phyloP scores from a whole-genome alignment of 768 basidiomycete species.

The Lactarius deliciosus region DNA sequence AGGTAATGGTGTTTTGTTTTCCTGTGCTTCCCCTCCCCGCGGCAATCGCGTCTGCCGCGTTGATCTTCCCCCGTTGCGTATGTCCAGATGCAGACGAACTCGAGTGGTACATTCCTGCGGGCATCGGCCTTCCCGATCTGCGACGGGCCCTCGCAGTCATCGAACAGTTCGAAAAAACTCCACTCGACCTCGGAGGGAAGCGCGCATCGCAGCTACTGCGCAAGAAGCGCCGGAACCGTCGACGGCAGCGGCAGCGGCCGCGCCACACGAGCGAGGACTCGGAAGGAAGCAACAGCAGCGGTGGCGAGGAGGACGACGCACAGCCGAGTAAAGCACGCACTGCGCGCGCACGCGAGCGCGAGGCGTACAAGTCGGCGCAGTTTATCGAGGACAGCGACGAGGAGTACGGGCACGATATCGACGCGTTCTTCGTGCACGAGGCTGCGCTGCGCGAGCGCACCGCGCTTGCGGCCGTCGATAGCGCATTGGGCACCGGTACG shows the following conservation, averaged over 20 bases:
- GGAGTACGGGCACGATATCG: slow-evolving; percentile 71
- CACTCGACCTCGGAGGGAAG: slow-evolving; percentile 79
- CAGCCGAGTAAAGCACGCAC: slow-evolving; percentile 45
- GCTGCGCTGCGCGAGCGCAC: slow-evolving; percentile 55
- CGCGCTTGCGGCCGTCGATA: slow-evolving; percentile 42
- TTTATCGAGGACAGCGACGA: slow-evolving; percentile 92
- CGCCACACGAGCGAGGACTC: slow-evolving; percentile 48
- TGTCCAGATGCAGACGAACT: slow-evolving; percentile 61
- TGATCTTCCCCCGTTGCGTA: background rate
- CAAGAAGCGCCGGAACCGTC: slow-evolving; percentile 51
- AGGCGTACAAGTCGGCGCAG: slow-evolving; percentile 83
- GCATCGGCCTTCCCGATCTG: slow-evolving; percentile 65
- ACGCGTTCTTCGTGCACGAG: slow-evolving; percentile 80
- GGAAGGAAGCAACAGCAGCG: slow-evolving; percentile 32
- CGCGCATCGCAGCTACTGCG: slow-evolving; percentile 68
- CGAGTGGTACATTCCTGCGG: slow-evolving; percentile 82
- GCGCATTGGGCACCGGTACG: slow-evolving; percentile 44
- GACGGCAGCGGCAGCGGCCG: slow-evolving; percentile 53
- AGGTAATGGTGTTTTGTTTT: background rate
- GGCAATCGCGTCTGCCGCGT: slow-evolving; percentile 6
- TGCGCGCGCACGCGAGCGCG: slow-evolving; percentile 63
- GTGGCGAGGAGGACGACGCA: slow-evolving; percentile 36
- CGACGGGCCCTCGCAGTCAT: slow-evolving; percentile 71
- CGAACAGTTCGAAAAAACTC: slow-evolving; percentile 76
- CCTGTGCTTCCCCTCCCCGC: slow-evolving; percentile 10